Percentiles rank a stretch among this genome's conserved stretches.
phyloP scores from a whole-genome alignment of 345 rosid species.

The Salix purpurea region DNA sequence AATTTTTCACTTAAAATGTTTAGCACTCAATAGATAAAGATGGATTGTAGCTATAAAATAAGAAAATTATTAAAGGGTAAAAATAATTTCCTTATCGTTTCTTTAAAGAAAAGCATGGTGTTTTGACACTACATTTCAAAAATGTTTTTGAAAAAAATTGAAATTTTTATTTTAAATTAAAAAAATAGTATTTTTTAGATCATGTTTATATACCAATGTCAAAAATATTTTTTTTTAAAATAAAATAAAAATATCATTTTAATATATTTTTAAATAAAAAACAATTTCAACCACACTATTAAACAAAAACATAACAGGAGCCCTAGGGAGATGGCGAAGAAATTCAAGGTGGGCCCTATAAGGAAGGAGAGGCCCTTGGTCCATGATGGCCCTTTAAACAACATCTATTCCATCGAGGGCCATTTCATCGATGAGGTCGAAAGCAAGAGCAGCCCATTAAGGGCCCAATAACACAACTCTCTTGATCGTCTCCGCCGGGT shows the following conservation, averaged over 20 bases:
- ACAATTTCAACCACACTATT: no score
- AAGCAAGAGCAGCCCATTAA: slow-evolving; percentile 23
- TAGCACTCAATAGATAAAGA: not conserved
- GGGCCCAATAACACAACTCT: slow-evolving; percentile 30
- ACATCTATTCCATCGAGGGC: slow-evolving; percentile 48
- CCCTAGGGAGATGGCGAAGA: slow-evolving; percentile 50
- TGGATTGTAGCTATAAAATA: not conserved
- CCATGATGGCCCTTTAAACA: slow-evolving; percentile 17
- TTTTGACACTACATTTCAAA: no score
- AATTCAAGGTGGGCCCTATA: slow-evolving; percentile 45
- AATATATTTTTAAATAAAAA: no score
- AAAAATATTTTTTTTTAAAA: no score
- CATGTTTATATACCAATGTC: no score
- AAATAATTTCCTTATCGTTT: no score
- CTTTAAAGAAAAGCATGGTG: no score
- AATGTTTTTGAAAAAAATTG: no score
- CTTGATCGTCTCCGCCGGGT: slow-evolving; percentile 17
- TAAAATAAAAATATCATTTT: no score
- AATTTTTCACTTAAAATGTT: not conserved
- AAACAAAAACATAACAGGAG: slow-evolving; percentile 19
- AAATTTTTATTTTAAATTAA: no score
- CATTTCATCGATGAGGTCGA: slow-evolving; percentile 49
- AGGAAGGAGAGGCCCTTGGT: slow-evolving; percentile 48
- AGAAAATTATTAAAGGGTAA: no score
- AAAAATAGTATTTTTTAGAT: no score